phyloP scores from a whole-genome alignment of 192 early-diverging fungal genomes.

The Coemansia sp. region DNA sequence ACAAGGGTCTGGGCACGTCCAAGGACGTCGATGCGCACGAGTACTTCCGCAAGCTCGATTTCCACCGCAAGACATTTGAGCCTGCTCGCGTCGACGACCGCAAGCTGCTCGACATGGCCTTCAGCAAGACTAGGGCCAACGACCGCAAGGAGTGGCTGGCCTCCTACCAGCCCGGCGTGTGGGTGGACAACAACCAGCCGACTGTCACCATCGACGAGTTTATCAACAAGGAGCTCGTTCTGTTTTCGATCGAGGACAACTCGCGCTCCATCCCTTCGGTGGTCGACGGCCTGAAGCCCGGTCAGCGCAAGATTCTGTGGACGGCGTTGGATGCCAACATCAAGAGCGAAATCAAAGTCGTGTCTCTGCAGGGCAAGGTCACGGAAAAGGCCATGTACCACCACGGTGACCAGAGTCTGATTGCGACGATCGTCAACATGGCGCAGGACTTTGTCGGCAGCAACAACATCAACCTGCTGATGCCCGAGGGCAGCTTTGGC shows the following conservation, averaged over 20 bases:
- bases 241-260: slow-evolving; percentile 96
- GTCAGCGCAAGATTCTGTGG: slow-evolving; percentile 95
- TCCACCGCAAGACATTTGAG: slow-evolving; percentile 82
- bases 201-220: slow-evolving; percentile 87
- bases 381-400: slow-evolving; percentile 92
- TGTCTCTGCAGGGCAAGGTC: slow-evolving; percentile 87
- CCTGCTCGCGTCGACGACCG: slow-evolving; percentile 63
- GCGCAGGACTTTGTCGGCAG: slow-evolving; percentile 96
- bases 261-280: slow-evolving; percentile 91
- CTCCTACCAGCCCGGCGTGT: slow-evolving; percentile 82
- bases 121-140: slow-evolving; percentile 91
- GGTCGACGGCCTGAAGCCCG: slow-evolving; percentile 96
- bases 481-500: slow-evolving; percentile 91
- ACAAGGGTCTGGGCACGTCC: slow-evolving; percentile 96
- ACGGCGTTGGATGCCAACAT: slow-evolving; percentile 83
- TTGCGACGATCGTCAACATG: slow-evolving; percentile 86
- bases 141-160: slow-evolving; percentile 96
- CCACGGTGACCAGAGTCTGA: slow-evolving; percentile 89
- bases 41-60: slow-evolving; percentile 85
- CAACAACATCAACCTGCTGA: slow-evolving; percentile 89
- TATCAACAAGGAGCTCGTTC: slow-evolving; percentile 93
- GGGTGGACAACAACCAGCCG: slow-evolving; percentile 79
- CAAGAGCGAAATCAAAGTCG: slow-evolving; percentile 85
- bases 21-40: slow-evolving; percentile 81
- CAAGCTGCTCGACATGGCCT: slow-evolving; percentile 93